Conservation (phyloP, 139 green algal genomes). For the Closterium sp. region DNA sequence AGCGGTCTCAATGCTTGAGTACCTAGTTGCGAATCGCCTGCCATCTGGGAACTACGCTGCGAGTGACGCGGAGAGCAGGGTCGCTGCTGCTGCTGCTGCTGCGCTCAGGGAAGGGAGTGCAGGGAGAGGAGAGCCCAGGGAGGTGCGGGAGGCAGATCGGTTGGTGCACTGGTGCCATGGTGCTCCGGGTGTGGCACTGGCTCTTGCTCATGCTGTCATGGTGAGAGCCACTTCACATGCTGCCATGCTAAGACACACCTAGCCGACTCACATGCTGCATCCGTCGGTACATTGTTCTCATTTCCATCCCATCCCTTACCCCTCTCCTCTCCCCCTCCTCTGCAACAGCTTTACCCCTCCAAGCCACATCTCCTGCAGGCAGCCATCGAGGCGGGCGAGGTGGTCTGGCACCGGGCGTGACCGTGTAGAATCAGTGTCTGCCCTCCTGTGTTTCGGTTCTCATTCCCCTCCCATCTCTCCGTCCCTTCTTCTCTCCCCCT, state of each 20-base stretch:
- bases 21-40: slow-evolving; percentile 8
- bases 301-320: too few species aligned
- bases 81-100: not conserved
- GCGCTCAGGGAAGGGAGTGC: not conserved
- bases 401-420: slow-evolving; percentile 51
- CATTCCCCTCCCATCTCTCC: too few species aligned
- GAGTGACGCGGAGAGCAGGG: not conserved
- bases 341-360: not conserved
- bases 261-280: too few species aligned
- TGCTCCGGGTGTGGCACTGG: slow-evolving; percentile 37
- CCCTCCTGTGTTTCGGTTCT: too few species aligned
- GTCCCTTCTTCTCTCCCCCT: too few species aligned
- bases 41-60: slow-evolving; percentile 38
- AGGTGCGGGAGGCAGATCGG: not conserved
- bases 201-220: slow-evolving; percentile 27
- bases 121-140: not conserved
- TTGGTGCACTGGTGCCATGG: slow-evolving; percentile 52
- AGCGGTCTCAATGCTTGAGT: not conserved
- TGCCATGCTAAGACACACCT: too few species aligned
- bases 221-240: not conserved
- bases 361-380: slow-evolving; percentile 31
- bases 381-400: slow-evolving; percentile 38
- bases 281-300: too few species aligned
- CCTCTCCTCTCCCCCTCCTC: not conserved
- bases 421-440: slow-evolving; percentile 43